A percentile compares a stretch with the other conserved stretches of the same genome.
Evolutionary conservation across 805 yeast genomes (phyloP).

Genomic region (Myxozyma neglecta): DNA sequence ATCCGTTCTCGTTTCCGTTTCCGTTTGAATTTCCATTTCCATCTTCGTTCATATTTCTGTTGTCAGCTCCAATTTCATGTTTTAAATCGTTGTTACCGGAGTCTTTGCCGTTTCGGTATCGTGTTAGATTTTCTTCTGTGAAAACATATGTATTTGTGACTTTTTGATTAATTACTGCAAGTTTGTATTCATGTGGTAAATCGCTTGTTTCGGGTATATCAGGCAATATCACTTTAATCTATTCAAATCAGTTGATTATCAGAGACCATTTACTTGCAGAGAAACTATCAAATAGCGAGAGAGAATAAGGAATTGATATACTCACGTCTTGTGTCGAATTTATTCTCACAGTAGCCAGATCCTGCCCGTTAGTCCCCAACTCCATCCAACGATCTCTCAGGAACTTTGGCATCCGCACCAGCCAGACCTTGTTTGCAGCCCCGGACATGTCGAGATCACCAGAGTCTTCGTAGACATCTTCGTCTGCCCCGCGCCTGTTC

Average conservation of each 20-base stretch:
- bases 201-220: conserved; percentile 48
- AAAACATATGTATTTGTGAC: conserved; percentile 86
- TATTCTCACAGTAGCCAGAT: conserved; percentile 74
- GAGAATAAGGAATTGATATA: neutral
- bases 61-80: neutral
- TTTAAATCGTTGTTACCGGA: neutral
- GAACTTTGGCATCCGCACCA: conserved; percentile 86
- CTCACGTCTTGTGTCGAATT: conserved; percentile 36
- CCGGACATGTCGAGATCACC: conserved; percentile 70
- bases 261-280: neutral
- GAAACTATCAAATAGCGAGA: neutral
- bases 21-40: no score
- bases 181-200: conserved; percentile 82
- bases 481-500: conserved; percentile 35
- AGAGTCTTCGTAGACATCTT: conserved; percentile 57
- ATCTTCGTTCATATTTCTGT: no score
- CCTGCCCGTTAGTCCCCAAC: conserved; percentile 63
- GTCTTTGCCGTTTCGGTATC: conserved; percentile 17
- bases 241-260: neutral
- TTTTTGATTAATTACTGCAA: conserved; percentile 71
- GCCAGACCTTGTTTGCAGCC: conserved; percentile 79
- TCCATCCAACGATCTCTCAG: conserved; percentile 79
- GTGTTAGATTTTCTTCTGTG: conserved; percentile 71
- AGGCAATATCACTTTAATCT: conserved; percentile 42
- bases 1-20: neutral